Base-by-base conservation (phyloP, 1,284 basidiomycete genomes). In the Pseudozyma hubeiensis region DNA sequence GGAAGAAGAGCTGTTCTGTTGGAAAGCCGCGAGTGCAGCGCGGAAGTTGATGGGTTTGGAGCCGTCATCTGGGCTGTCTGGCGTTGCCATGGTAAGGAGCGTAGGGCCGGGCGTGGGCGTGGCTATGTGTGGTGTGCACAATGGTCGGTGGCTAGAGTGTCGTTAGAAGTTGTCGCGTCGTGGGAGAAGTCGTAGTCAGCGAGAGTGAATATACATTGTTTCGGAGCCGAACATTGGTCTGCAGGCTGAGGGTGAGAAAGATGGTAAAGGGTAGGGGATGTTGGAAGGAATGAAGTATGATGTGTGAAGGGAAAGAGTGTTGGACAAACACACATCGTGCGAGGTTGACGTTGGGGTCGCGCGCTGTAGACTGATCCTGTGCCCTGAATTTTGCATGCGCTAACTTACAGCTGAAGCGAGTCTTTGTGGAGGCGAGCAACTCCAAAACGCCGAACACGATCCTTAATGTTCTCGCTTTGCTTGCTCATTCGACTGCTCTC, bases 31-130 rank as follows among this genome's bases (percentile, higher is more conserved):
- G 19, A 68, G 63, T 2, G 71, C 71, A 4, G 71, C 65, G 17
- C 63, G 71, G 34, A 74, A 74, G 59, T 74, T 69, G 62, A 74
- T 69, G 5, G 62, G 52, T 53, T 68, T 53, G 2, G 62, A 58
- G 46, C 65, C 55, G 9, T 54, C 47, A 3, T 46, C 47, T n/a
- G 24, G 5, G 39, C n/a, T 49, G 33, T 40, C 47, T 24, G 43
- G 7, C 14, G 52, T 14, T 6, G 54, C 33, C 65, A 68, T 68
- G 37, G 9, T 62, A 50, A 19, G 24, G 46, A 19, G 44, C 14
- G 34, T 14, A 9, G 16, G 24, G 29, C 14, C 19, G 7, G 31
- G 13, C 14, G 35, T 37, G 35, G 35, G 35, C 14, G 35, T 37
- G 14, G 11, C 11, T 41, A n/a, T 41, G 40, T 37, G 4, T 10